These are phyloP conservation scores for Ceratocystis eucalypticola DNA, from an alignment of 2,329 filamentous ascomycete genomes.

Conservation along the genomic window DNA sequence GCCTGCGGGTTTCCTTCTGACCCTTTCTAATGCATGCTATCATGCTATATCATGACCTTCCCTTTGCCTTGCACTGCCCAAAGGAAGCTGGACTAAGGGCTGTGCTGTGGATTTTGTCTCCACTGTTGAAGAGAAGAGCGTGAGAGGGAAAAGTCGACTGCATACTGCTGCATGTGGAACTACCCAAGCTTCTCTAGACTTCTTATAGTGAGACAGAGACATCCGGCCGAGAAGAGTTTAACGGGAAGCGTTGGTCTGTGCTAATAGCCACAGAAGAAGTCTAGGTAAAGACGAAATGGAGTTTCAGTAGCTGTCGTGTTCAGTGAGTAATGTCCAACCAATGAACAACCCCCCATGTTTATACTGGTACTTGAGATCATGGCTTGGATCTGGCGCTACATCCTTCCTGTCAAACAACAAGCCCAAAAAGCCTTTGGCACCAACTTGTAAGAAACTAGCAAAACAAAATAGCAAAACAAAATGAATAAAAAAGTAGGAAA, in stretches of 20 bases:
- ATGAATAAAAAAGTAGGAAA: background rate
- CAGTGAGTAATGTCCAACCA: background rate
- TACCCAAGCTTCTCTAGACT: no score
- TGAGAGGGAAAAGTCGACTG: background rate
- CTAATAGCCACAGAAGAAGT: background rate
- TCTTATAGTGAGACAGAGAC: no score
- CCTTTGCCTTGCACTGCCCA: conserved; percentile 2
- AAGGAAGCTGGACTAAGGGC: background rate
- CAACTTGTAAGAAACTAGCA: background rate
- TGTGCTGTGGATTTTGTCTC: background rate
- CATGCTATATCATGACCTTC: background rate
- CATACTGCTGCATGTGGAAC: background rate
- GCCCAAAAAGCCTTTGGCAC: background rate
- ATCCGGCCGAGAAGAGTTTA: background rate
- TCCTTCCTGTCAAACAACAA: background rate
- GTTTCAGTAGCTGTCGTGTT: background rate
- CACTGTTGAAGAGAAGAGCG: background rate
- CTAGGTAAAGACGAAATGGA: background rate
- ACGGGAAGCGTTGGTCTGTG: background rate
- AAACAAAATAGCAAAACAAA: background rate
- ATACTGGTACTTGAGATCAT: no score
- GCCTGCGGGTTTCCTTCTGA: background rate
- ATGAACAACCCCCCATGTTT: background rate
- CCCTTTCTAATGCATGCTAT: background rate
- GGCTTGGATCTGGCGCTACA: background rate